Percentiles rank a stretch among this genome's conserved stretches.
These are phyloP conservation scores for Botryotinia narcissicola DNA, from an alignment of 2,329 filamentous ascomycete species.

Conservation along the genomic window DNA sequence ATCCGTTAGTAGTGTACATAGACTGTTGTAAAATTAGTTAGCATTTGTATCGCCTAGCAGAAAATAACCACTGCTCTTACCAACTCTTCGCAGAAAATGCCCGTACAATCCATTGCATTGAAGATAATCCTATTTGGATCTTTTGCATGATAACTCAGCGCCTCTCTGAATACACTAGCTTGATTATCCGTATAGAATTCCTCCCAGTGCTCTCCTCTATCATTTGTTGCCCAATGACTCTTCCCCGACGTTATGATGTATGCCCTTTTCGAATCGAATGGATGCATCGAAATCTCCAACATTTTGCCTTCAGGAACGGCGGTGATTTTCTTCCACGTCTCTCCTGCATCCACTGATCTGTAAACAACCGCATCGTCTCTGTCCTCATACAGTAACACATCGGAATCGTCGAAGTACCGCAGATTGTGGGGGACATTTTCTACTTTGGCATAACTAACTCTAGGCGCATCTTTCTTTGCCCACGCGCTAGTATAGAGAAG, in stretches of 20 bases:
- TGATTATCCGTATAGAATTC: slow-evolving; percentile 63
- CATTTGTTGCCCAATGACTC: slow-evolving; percentile 78
- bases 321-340: slow-evolving; percentile 66
- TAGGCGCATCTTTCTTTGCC: slow-evolving; percentile 50
- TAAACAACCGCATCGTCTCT: slow-evolving; percentile 62
- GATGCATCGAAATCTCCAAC: slow-evolving; percentile 68
- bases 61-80: slow-evolving; percentile 31
- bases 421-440: slow-evolving; percentile 64
- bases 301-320: slow-evolving; percentile 63
- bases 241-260: slow-evolving; percentile 70
- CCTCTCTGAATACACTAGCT: slow-evolving; percentile 53
- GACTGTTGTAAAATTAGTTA: slow-evolving; percentile 36
- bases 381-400: slow-evolving; percentile 76
- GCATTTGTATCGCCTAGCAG: slow-evolving; percentile 5
- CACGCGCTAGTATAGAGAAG: slow-evolving; percentile 31
- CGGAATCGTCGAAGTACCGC: slow-evolving; percentile 89
- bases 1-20: slow-evolving; percentile 82
- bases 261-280: slow-evolving; percentile 73
- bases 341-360: slow-evolving; percentile 78
- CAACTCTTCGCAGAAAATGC: slow-evolving; percentile 61
- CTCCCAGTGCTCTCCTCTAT: slow-evolving; percentile 79
- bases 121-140: slow-evolving; percentile 86
- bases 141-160: slow-evolving; percentile 75
- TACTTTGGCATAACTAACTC: slow-evolving; percentile 64
- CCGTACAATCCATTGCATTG: slow-evolving; percentile 68